Base-by-base conservation (phyloP, 2,329 filamentous ascomycete species). In the Fusarium sp. region DNA sequence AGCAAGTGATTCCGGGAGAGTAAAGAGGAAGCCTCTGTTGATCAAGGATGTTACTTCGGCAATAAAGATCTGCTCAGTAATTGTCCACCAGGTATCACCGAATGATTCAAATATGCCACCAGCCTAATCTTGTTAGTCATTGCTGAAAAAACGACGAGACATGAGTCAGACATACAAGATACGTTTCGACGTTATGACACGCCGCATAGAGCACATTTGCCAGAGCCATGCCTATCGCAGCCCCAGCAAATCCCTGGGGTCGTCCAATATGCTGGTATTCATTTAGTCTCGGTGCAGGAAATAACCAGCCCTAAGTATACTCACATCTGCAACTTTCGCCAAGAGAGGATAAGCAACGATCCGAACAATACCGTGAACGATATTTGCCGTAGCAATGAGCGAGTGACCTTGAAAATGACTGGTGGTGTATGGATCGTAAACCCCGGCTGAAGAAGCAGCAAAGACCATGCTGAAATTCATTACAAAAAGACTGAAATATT, bases 381-480 rank as follows among this genome's bases (percentile, higher is more conserved):
- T 64, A 8, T 60, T 23, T 3, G 58, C 66, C 1, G 66, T 68
- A 1, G 59, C 49, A 4, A 69, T 37, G 6, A 68, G 64, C 2
- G 66, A 69, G 13, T 69, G 64, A 3, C 64, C 58, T 33, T 68
- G 30, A 12, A 69, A 69, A 52, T 68, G 59, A 6, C 66, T 68
- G 0, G 66, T 69, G 8, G 64, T 59, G 14, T 69, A 69, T 0
- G 66, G 66, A 33, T 69, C 64, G 4, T 68, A 68, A 14, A 69
- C 64, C 1, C 67, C 62, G 0, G 54, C 64, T 1, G 67, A 64
- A 32, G 67, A 69, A n/a, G 62, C 67, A 1, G 64, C 62, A 14
- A 69, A 35, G 17, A 55, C 45, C 66, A 69, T 69, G 20, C 38
- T 46, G 10, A 69, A 69, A 33, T 64, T 69, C 66, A 69, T 68